Conservation (phyloP, 192 early-diverging fungal species). For the Mortierella alpina region DNA sequence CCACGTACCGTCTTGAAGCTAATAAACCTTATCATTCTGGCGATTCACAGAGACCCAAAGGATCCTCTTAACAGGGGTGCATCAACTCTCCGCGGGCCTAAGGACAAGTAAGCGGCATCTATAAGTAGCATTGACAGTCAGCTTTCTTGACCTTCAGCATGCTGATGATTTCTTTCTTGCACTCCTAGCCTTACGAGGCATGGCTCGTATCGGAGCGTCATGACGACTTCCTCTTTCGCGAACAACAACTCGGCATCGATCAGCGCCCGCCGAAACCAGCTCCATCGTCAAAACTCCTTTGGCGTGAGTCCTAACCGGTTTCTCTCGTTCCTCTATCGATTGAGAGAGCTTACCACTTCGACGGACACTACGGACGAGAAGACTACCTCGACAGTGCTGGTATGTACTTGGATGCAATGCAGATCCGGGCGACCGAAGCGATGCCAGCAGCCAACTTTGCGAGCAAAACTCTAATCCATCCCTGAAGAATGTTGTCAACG, state of each 20-base stretch:
- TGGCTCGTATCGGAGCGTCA: conserved; percentile 11
- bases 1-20: neutral
- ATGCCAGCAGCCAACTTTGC: neutral
- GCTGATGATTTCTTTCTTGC: neutral
- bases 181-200: conserved; percentile 19
- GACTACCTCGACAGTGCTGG: conserved; percentile 29
- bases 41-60: conserved; percentile 27
- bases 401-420: neutral
- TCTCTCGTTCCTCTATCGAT: neutral
- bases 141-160: neutral
- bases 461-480: neutral
- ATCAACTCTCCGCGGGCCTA: conserved; percentile 5
- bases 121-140: neutral
- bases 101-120: conserved; percentile 19
- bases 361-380: conserved; percentile 50
- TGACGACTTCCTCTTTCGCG: conserved; percentile 13
- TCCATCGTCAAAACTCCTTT: conserved; percentile 43
- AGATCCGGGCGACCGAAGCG: neutral
- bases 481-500: conserved; percentile 44
- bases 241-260: conserved; percentile 25
- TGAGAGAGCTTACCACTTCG: conserved; percentile 24
- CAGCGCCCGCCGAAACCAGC: conserved; percentile 41
- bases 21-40: neutral
- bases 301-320: conserved; percentile 22
- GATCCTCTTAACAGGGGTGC: conserved; percentile 38